Evolutionary conservation across 768 basidiomycete genomes (phyloP).

Genomic region (Erythrobasidium yunnanense): DNA sequence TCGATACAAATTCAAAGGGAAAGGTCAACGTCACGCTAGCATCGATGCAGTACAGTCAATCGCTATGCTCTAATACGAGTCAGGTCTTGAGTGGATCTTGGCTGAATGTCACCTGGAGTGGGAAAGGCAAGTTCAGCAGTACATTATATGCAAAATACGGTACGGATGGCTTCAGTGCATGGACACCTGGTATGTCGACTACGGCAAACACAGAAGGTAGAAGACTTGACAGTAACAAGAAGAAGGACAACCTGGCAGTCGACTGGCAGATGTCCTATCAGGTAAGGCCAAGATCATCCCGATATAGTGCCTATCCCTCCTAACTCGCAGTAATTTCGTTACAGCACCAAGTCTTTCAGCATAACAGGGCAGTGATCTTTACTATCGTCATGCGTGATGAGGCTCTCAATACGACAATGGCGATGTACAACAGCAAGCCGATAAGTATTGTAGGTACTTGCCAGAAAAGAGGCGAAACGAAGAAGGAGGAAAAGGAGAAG

Average conservation of each 20-base stretch:
- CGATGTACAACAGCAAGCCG: not conserved
- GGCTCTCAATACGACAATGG: constrained; percentile 33
- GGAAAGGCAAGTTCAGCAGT: constrained; percentile 15
- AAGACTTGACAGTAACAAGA: not conserved
- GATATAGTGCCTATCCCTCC: too few relatives aligned
- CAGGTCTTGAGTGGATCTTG: constrained; percentile 6
- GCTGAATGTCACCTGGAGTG: constrained; percentile 16
- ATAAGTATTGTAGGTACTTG: not conserved
- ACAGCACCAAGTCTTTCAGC: not conserved
- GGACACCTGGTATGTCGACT: not conserved
- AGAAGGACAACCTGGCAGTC: not conserved
- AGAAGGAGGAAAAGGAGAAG: not conserved
- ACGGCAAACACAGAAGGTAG: not conserved
- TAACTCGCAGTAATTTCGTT: too few relatives aligned
- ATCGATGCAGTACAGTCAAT: constrained; percentile 2
- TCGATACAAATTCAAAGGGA: not conserved
- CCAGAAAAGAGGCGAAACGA: not conserved
- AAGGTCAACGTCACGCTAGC: constrained; percentile 22
- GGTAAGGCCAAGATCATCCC: too few relatives aligned
- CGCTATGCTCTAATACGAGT: not conserved
- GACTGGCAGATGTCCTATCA: not conserved
- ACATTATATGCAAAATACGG: not conserved
- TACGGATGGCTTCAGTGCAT: not conserved
- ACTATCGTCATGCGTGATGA: not conserved
- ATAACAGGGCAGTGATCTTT: not conserved